phyloP scores from a whole-genome alignment of 1,284 basidiomycete genomes.

The Cutaneotrichosporon mucoides region DNA sequence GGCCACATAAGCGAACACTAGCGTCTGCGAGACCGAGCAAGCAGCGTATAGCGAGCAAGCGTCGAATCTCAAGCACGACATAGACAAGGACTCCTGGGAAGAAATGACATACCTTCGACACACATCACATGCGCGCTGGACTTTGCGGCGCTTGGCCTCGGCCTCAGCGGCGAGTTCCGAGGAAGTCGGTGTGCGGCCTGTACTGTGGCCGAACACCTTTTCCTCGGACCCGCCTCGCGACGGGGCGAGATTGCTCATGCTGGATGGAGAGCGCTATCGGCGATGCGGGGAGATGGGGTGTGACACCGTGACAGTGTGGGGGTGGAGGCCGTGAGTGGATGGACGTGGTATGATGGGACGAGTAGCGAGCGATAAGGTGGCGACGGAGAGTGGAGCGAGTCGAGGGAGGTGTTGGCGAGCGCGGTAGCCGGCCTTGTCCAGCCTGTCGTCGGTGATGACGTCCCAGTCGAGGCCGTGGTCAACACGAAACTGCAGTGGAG shows the following conservation, averaged over 20 bases:
- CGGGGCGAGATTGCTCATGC: background rate
- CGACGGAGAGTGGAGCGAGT: too few species aligned
- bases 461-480: too few species aligned
- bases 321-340: background rate
- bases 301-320: background rate
- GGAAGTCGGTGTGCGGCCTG: conserved; percentile 4
- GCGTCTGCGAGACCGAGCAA: too few species aligned
- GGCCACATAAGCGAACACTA: too few species aligned
- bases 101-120: conserved; percentile 29
- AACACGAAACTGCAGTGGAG: too few species aligned
- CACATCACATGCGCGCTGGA: conserved; percentile 48
- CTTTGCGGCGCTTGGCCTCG: conserved; percentile 24
- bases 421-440: too few species aligned
- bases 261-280: background rate
- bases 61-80: too few species aligned
- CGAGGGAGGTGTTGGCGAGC: too few species aligned
- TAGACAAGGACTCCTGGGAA: too few species aligned
- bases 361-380: background rate
- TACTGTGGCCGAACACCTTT: background rate
- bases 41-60: too few species aligned
- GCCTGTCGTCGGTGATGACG: too few species aligned
- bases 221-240: conserved; percentile 6
- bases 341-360: background rate
- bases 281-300: background rate
- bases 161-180: conserved; percentile 22